phyloP scores from a whole-genome alignment of 1,284 basidiomycete genomes.

The Tausonia pullulans region DNA sequence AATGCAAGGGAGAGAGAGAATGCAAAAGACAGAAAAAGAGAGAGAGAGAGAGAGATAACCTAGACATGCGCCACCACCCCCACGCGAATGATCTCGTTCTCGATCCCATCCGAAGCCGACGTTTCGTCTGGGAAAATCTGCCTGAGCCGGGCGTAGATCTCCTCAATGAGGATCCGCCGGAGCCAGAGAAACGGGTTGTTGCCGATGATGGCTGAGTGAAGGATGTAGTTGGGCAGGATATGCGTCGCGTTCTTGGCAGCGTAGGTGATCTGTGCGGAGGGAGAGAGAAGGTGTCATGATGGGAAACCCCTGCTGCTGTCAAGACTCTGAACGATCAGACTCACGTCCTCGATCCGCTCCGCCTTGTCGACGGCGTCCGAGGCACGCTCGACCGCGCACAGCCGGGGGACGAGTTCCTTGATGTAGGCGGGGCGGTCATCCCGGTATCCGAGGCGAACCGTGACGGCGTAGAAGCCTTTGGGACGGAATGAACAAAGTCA shows the following conservation, averaged over 20 bases:
- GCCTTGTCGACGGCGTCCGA: constrained; percentile 31
- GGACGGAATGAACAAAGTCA: neutral
- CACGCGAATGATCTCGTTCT: neutral
- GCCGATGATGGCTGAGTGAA: constrained; percentile 35
- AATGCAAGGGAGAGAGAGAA: neutral
- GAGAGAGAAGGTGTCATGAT: too few relatives aligned
- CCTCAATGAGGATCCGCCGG: constrained; percentile 45
- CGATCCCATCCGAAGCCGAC: neutral
- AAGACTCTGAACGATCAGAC: too few relatives aligned
- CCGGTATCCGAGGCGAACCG: constrained; percentile 50
- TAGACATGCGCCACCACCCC: neutral
- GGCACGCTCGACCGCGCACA: constrained; percentile 40
- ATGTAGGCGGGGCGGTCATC: constrained; percentile 45
- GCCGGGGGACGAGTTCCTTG: constrained; percentile 42
- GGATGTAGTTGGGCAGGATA: constrained; percentile 51
- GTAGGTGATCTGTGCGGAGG: constrained; percentile 32
- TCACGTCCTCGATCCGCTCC: constrained; percentile 26
- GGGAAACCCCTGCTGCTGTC: too few relatives aligned
- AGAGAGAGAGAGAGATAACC: neutral
- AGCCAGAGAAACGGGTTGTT: constrained; percentile 38
- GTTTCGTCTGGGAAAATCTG: constrained; percentile 12
- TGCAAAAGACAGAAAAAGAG: neutral
- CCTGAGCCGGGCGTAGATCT: constrained; percentile 43
- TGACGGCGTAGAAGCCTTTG: constrained; percentile 52
- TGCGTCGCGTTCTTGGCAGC: constrained; percentile 44